Evolutionary conservation across 1,284 basidiomycete genomes (phyloP).

Genomic region (Kwoniella shivajii): DNA sequence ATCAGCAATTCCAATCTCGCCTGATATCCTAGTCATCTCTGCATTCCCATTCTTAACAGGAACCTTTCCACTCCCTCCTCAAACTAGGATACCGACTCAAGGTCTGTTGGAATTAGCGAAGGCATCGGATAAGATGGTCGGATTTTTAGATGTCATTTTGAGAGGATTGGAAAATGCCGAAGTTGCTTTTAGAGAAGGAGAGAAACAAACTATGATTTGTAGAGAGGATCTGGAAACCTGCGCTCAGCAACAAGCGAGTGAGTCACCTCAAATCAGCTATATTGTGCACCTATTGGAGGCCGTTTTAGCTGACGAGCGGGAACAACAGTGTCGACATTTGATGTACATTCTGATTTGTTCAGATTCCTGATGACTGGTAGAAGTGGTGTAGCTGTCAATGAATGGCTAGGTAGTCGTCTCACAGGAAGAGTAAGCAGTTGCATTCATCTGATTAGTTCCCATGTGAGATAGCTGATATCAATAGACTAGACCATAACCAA

Average conservation of each 20-base stretch:
- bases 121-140: conserved; percentile 31
- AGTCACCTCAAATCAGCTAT: too few species aligned
- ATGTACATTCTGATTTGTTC: conserved; percentile 49
- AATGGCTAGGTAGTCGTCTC: conserved; percentile 50
- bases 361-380: conserved; percentile 45
- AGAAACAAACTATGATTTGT: conserved; percentile 49
- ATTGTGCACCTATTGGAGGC: too few species aligned
- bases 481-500: conserved; percentile 40
- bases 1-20: conserved; percentile 12
- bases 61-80: conserved; percentile 24
- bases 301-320: too few species aligned
- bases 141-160: conserved; percentile 33
- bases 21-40: conserved; percentile 32
- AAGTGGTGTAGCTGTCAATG: conserved; percentile 37
- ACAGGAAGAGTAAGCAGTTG: conserved; percentile 38
- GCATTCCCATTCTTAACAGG: conserved; percentile 32
- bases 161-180: conserved; percentile 40
- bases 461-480: background rate
- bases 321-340: conserved; percentile 32
- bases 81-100: background rate
- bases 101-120: conserved; percentile 26
- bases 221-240: conserved; percentile 49
- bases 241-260: conserved; percentile 45
- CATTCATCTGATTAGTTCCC: background rate
- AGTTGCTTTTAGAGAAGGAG: conserved; percentile 36